A percentile compares a stretch with the other conserved stretches of the same genome.
These are phyloP conservation scores for Cryoendolithus antarcticus DNA, from an alignment of 2,329 filamentous ascomycete species.

Conservation along the genomic window DNA sequence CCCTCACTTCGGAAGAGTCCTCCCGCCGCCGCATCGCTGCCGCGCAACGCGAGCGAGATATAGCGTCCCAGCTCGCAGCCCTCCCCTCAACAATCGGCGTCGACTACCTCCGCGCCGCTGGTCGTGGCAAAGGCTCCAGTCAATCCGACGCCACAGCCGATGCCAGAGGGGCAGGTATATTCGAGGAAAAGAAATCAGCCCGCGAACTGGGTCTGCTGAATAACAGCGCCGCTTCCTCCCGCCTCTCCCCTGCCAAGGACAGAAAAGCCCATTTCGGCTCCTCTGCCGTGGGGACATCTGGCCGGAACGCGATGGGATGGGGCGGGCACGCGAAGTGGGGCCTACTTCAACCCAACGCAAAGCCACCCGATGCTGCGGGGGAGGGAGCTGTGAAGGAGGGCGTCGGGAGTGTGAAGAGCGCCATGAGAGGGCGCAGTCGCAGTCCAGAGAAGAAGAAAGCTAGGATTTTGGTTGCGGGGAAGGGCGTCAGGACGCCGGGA, in stretches of 20 bases:
- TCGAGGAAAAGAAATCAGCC: slow-evolving; percentile 16
- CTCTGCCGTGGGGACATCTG: slow-evolving; percentile 21
- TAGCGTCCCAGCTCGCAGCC: slow-evolving; percentile 55
- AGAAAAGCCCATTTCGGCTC: slow-evolving; percentile 22
- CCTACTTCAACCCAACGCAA: slow-evolving; percentile 23
- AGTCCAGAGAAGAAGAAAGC: slow-evolving; percentile 31
- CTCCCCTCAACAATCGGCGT: slow-evolving; percentile 54
- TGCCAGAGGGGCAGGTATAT: slow-evolving; percentile 5
- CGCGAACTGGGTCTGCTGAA: slow-evolving; percentile 31
- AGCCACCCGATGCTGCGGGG: slow-evolving; percentile 2
- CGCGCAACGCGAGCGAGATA: slow-evolving; percentile 59
- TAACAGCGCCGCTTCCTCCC: slow-evolving; percentile 30
- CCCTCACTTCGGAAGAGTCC: slow-evolving; percentile 43
- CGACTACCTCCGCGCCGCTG: slow-evolving; percentile 50
- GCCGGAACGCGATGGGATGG: slow-evolving; percentile 34
- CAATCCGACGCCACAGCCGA: slow-evolving; percentile 10
- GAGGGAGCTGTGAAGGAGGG: no score
- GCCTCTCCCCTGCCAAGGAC: slow-evolving; percentile 32
- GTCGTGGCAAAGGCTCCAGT: slow-evolving; percentile 6
- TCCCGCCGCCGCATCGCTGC: slow-evolving; percentile 52
- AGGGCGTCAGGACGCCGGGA: slow-evolving; percentile 38
- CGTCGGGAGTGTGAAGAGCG: no score
- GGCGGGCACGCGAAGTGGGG: slow-evolving; percentile 32
- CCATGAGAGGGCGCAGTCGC: background rate
- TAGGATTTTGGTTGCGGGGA: slow-evolving; percentile 36